Percentiles rank a stretch among this genome's conserved stretches.
phyloP scores from a whole-genome alignment of 2,329 filamentous ascomycete genomes.

The Aureobasidium sp. region DNA sequence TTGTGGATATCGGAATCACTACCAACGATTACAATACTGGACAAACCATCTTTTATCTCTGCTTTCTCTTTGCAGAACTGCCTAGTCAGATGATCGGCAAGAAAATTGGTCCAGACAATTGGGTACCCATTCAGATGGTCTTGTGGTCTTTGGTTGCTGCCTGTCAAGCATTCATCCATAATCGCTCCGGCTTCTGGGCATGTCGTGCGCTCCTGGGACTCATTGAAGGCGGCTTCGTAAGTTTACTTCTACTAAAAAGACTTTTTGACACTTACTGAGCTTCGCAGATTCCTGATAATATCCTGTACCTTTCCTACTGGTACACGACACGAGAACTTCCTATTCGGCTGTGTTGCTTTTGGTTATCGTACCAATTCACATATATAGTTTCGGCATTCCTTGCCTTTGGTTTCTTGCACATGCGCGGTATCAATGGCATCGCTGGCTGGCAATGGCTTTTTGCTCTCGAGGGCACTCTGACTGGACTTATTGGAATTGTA shows the following conservation, averaged over 20 bases:
- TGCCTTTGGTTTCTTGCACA: conserved; percentile 48
- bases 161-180: conserved; percentile 24
- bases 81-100: conserved; percentile 29
- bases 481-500: conserved; percentile 48
- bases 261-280: not conserved
- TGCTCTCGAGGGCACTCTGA: conserved; percentile 41
- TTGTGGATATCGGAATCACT: conserved; percentile 45
- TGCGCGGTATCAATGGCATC: conserved; percentile 41
- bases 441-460: conserved; percentile 53
- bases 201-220: conserved; percentile 39
- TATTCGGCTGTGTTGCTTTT: conserved; percentile 61
- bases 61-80: conserved; percentile 34
- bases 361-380: conserved; percentile 56
- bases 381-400: conserved; percentile 52
- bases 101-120: conserved; percentile 22
- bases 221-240: conserved; percentile 42
- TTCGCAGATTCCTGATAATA: conserved; percentile 49
- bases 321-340: conserved; percentile 67
- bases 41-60: conserved; percentile 37
- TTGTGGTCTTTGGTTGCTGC: conserved; percentile 21
- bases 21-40: conserved; percentile 42
- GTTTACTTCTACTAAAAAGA: not conserved
- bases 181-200: conserved; percentile 37
- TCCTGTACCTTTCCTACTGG: conserved; percentile 67
- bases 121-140: conserved; percentile 29